A percentile compares a stretch with the other conserved stretches of the same genome.
These are phyloP conservation scores for Glycyrrhiza uralensis DNA, from an alignment of 306 rosid genomes.

Conservation along the genomic window DNA sequence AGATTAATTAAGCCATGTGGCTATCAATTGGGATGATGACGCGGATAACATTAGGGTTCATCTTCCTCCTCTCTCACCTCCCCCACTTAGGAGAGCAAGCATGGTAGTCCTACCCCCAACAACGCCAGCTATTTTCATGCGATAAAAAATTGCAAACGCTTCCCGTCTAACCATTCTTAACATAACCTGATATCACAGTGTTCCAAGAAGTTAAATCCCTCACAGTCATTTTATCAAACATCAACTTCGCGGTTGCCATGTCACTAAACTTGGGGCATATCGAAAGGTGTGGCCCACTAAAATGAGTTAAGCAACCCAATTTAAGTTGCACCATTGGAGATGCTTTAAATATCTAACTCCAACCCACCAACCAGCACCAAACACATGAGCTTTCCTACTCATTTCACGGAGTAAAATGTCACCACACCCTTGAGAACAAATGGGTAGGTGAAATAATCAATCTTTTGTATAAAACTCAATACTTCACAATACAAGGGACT, in stretches of 20 bases:
- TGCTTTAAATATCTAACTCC: constrained; percentile 49
- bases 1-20: no score
- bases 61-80: no score
- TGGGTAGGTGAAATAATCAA: constrained; percentile 58
- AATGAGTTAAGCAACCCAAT: no score
- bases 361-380: constrained; percentile 46
- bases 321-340: no score
- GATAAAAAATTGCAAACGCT: constrained; percentile 31
- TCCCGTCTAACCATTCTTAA: constrained; percentile 41
- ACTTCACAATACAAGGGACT: constrained; percentile 45
- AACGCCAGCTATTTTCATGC: constrained; percentile 34
- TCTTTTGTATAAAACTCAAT: constrained; percentile 33
- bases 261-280: constrained; percentile 47
- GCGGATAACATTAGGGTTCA: no score
- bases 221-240: constrained; percentile 59
- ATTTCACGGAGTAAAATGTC: constrained; percentile 37
- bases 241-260: constrained; percentile 31
- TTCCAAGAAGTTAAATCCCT: constrained; percentile 58
- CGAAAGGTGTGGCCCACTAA: constrained; percentile 40
- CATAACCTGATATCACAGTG: constrained; percentile 42
- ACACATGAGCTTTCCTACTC: constrained; percentile 49
- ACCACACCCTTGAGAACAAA: constrained; percentile 61
- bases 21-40: no score
- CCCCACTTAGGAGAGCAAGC: constrained; percentile 50
- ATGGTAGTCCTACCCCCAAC: constrained; percentile 52